Conservation (phyloP, 345 rosid species). For the Rhizophora mangle region DNA sequence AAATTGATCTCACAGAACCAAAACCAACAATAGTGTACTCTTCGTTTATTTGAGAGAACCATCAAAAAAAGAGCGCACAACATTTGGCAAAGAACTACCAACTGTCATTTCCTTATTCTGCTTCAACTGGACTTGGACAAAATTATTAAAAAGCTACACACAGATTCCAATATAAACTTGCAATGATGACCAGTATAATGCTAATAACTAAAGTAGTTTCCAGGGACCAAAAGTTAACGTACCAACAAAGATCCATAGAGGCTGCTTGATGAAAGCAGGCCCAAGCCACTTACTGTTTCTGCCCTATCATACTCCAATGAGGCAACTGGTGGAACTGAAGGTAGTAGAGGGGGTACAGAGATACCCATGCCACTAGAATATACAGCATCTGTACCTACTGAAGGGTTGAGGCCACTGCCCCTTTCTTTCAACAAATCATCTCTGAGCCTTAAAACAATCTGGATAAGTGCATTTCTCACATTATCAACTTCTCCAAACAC, state of each 20-base stretch:
- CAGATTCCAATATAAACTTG: too few relatives aligned
- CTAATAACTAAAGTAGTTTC: too few relatives aligned
- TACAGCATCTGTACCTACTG: slow-evolving; percentile 53
- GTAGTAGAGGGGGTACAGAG: slow-evolving; percentile 56
- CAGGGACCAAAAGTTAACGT: slow-evolving; percentile 18
- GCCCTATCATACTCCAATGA: slow-evolving; percentile 68
- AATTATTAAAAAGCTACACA: too few relatives aligned
- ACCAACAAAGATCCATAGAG: slow-evolving; percentile 75
- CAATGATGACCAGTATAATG: too few relatives aligned
- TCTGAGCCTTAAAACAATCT: slow-evolving; percentile 84
- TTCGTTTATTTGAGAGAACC: too few relatives aligned
- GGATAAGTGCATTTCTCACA: slow-evolving; percentile 90
- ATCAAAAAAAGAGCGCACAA: too few relatives aligned
- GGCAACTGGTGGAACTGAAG: slow-evolving; percentile 64
- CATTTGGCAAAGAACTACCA: too few relatives aligned
- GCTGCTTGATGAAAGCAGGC: slow-evolving; percentile 64
- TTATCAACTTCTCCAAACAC: slow-evolving; percentile 62
- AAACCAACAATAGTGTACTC: too few relatives aligned
- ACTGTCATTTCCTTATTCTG: too few relatives aligned
- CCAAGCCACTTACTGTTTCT: slow-evolving; percentile 58
- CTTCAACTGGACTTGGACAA: too few relatives aligned
- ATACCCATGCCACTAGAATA: slow-evolving; percentile 50
- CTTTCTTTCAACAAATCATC: slow-evolving; percentile 78
- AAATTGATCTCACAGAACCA: too few relatives aligned
- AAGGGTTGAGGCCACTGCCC: slow-evolving; percentile 48